These are phyloP conservation scores for Microcos paniculata DNA, from an alignment of 345 rosid genomes.

Conservation along the genomic window DNA sequence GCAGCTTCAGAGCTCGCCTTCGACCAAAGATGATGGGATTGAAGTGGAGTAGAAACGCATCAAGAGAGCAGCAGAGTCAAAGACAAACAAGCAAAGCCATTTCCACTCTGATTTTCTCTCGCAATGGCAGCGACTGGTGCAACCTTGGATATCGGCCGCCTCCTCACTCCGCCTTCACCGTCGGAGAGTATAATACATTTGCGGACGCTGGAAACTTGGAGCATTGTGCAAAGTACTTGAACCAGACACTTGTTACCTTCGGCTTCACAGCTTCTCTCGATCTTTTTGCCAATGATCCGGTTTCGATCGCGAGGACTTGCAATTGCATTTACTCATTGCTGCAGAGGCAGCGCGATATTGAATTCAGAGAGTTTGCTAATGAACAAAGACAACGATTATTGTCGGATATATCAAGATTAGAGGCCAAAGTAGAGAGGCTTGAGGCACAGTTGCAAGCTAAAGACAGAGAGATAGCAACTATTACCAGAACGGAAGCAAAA, in stretches of 20 bases:
- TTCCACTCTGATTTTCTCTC: constrained; percentile 15
- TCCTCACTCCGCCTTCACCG: constrained; percentile 42
- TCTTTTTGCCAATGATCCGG: constrained; percentile 94
- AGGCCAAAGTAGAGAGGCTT: constrained; percentile 91
- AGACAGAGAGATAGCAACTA: constrained; percentile 92
- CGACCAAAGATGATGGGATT: too few relatives aligned
- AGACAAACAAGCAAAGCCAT: background rate
- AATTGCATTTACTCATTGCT: constrained; percentile 90
- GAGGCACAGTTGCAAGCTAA: constrained; percentile 79
- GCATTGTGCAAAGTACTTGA: constrained; percentile 83
- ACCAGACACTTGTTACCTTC: constrained; percentile 87
- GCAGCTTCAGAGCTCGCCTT: too few relatives aligned
- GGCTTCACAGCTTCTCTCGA: constrained; percentile 96
- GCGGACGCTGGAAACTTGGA: constrained; percentile 84
- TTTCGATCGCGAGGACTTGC: constrained; percentile 92
- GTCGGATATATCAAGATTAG: constrained; percentile 84
- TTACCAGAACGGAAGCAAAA: constrained; percentile 90
- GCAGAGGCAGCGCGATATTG: constrained; percentile 87
- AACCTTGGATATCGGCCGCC: constrained; percentile 58
- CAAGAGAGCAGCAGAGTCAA: too few relatives aligned
- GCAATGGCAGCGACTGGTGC: constrained; percentile 56
- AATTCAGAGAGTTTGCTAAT: constrained; percentile 85
- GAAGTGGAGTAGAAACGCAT: too few relatives aligned
- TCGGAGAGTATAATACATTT: constrained; percentile 66
- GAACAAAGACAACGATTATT: constrained; percentile 85